Evolutionary conservation across 805 yeast species (phyloP).

Genomic region (Torulaspora gathmanii): DNA sequence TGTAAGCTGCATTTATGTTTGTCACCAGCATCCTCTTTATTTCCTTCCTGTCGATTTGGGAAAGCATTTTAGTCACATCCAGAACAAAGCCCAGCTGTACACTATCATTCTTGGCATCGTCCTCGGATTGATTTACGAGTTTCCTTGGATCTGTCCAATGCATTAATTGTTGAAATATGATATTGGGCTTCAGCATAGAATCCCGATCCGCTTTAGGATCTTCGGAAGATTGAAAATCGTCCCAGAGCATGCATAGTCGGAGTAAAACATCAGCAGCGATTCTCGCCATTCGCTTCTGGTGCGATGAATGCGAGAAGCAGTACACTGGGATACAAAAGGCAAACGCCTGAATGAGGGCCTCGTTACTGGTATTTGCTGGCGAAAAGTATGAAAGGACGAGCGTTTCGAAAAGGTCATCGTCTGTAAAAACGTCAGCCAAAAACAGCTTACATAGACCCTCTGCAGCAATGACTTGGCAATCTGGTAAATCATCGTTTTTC

Average conservation of each 20-base stretch:
- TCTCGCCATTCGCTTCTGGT: constrained; percentile 61
- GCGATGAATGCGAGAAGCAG: constrained; percentile 66
- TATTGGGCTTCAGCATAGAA: constrained; percentile 42
- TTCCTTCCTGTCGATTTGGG: constrained; percentile 45
- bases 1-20: constrained; percentile 46
- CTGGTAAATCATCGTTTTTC: constrained; percentile 52
- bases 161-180: constrained; percentile 63
- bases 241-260: constrained; percentile 48
- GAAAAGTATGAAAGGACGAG: constrained; percentile 71
- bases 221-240: constrained; percentile 35
- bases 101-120: constrained; percentile 40
- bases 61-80: constrained; percentile 50
- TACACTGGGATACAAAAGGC: constrained; percentile 87
- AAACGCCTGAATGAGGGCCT: constrained; percentile 68
- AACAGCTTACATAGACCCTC: constrained; percentile 82
- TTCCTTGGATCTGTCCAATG: constrained; percentile 83
- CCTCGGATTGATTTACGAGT: constrained; percentile 47
- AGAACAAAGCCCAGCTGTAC: constrained; percentile 54
- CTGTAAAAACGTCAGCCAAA: constrained; percentile 68
- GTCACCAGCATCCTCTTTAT: constrained; percentile 50
- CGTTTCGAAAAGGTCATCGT: constrained; percentile 66
- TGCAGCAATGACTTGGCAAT: constrained; percentile 73
- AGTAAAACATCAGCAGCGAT: constrained; percentile 63
- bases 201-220: constrained; percentile 25
- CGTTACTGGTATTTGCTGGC: constrained; percentile 58